phyloP scores from a whole-genome alignment of 768 basidiomycete genomes.

The Fomitopsis serialis region DNA sequence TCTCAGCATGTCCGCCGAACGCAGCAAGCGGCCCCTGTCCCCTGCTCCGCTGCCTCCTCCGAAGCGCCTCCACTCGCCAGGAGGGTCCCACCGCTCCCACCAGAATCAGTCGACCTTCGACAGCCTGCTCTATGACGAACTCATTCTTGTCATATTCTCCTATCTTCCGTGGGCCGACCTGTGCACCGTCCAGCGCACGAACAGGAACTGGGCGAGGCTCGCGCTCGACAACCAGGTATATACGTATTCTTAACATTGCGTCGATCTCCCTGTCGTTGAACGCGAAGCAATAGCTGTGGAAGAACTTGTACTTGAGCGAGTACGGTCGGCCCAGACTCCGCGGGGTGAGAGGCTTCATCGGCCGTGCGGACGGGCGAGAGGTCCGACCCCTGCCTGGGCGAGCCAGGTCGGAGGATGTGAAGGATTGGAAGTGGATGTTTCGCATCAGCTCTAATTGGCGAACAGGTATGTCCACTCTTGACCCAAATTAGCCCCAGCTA shows the following conservation, averaged over 20 bases:
- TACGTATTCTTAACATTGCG: conserved; percentile 15
- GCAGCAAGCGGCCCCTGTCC: conserved; percentile 21
- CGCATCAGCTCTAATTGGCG: conserved; percentile 80
- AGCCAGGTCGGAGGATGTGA: conserved; percentile 32
- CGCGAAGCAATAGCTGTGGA: conserved; percentile 51
- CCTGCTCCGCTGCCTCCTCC: conserved; percentile 43
- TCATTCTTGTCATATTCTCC: conserved; percentile 69
- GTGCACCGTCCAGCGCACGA: conserved; percentile 57
- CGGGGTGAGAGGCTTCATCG: conserved; percentile 59
- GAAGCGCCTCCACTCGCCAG: conserved; percentile 41
- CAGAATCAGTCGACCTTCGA: conserved; percentile 35
- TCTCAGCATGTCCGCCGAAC: background rate
- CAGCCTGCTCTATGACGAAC: conserved; percentile 65
- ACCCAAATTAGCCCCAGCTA: too few species aligned
- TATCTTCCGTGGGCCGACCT: conserved; percentile 64
- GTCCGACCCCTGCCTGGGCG: conserved; percentile 55
- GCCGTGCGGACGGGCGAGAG: conserved; percentile 50
- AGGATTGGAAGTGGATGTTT: conserved; percentile 87
- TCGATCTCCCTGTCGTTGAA: conserved; percentile 11
- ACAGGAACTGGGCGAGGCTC: conserved; percentile 61
- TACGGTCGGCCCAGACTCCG: conserved; percentile 67
- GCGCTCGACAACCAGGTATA: conserved; percentile 61
- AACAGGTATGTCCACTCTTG: conserved; percentile 42
- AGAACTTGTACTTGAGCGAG: conserved; percentile 51
- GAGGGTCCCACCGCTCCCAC: conserved; percentile 8